phyloP scores from a whole-genome alignment of 129 eudicot genomes.

The Cynara cardunculus region DNA sequence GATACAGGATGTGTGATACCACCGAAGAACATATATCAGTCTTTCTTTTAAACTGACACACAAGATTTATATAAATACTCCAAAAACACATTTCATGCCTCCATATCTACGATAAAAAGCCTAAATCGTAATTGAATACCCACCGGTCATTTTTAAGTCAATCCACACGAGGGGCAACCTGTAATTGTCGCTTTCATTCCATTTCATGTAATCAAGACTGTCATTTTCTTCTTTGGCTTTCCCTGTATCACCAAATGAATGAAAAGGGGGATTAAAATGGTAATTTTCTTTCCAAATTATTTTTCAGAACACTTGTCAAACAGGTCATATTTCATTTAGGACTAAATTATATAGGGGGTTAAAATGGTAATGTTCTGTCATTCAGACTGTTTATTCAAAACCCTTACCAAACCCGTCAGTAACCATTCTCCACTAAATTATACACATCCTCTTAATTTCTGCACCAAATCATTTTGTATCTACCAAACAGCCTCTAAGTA shows the following conservation, averaged over 20 bases:
- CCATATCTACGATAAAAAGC: neutral
- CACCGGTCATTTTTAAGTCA: constrained; percentile 89
- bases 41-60: neutral
- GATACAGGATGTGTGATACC: neutral
- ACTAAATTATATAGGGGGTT: neutral
- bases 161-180: constrained; percentile 90
- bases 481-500: too few relatives aligned
- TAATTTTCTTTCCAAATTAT: neutral
- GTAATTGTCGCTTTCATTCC: constrained; percentile 32
- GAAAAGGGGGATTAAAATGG: neutral
- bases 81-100: neutral
- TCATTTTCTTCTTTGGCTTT: constrained; percentile 30
- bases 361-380: neutral
- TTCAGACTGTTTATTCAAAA: too few relatives aligned
- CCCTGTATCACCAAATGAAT: constrained; percentile 32
- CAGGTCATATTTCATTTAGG: neutral
- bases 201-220: constrained; percentile 21
- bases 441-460: too few relatives aligned
- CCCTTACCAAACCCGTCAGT: too few relatives aligned
- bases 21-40: neutral
- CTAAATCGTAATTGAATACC: neutral
- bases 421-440: too few relatives aligned
- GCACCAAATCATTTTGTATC: too few relatives aligned
- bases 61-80: neutral
- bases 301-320: neutral